Conservation (phyloP, 768 basidiomycete genomes). For the Suillus subaureus region DNA sequence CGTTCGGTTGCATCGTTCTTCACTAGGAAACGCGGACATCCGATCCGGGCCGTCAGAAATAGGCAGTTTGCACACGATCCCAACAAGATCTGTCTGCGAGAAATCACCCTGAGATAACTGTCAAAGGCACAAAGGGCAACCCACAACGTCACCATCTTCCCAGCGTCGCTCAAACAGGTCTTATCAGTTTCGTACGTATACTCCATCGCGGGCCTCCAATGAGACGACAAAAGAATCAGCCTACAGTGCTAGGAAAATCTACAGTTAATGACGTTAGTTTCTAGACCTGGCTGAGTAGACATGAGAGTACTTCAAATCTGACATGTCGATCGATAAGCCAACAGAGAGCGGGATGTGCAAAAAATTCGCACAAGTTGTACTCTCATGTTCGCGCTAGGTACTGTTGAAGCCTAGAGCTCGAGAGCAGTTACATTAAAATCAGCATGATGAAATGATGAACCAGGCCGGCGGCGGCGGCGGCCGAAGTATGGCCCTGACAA, state of each 20-base stretch:
- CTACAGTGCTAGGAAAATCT: neutral
- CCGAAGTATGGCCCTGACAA: neutral
- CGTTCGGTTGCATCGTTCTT: neutral
- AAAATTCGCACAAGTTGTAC: neutral
- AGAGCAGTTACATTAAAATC: neutral
- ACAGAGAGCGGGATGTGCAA: too few relatives aligned
- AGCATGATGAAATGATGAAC: neutral
- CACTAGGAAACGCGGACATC: neutral
- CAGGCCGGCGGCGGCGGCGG: neutral
- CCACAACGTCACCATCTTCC: neutral
- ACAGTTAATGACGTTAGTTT: neutral
- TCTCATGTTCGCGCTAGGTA: neutral
- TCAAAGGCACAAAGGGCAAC: neutral
- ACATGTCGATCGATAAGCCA: too few relatives aligned
- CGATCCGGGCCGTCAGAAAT: neutral
- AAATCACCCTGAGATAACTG: constrained; percentile 1
- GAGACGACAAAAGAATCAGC: too few relatives aligned
- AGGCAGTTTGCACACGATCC: neutral
- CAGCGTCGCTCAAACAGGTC: neutral
- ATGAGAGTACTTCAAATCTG: neutral
- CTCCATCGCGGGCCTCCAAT: neutral
- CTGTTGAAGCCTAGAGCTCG: neutral
- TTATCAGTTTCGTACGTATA: constrained; percentile 1
- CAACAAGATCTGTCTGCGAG: neutral
- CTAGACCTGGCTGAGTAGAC: neutral